A percentile compares a stretch with the other conserved stretches of the same genome.
Conservation (phyloP, 257 asterid species). For the Solanum pinnatisectum region DNA sequence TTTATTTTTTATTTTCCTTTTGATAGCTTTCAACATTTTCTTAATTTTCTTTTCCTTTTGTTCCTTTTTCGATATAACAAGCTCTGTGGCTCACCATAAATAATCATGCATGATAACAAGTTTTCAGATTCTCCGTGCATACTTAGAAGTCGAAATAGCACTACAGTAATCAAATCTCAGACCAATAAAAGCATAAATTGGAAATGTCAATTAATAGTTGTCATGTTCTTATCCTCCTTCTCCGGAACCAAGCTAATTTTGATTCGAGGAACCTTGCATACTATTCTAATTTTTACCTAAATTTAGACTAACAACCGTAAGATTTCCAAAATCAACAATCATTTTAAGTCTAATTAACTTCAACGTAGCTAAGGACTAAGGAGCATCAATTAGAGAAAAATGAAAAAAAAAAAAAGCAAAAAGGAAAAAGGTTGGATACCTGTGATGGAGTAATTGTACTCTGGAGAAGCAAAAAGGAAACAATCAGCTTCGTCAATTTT, state of each 20-base stretch:
- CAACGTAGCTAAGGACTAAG: not conserved
- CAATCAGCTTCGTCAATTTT: constrained; percentile 77
- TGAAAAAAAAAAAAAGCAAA: not conserved
- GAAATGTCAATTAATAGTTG: not conserved
- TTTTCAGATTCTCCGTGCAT: not conserved
- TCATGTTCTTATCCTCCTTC: not conserved
- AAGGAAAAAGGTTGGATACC: constrained; percentile 21
- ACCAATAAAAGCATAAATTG: not conserved
- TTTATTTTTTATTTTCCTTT: not conserved
- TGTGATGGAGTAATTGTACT: constrained; percentile 77
- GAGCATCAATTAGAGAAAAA: not conserved
- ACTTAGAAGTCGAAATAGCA: not conserved
- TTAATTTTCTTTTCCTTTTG: not conserved
- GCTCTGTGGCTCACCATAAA: not conserved
- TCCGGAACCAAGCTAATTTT: not conserved
- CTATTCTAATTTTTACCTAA: not conserved
- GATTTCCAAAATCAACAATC: not conserved
- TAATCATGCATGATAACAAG: not conserved
- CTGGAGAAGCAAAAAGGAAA: constrained; percentile 80
- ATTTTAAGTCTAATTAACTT: not conserved
- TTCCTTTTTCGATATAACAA: not conserved
- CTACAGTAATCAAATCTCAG: not conserved
- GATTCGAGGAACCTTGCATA: not conserved
- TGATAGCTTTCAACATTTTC: not conserved
- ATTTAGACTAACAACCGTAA: not conserved